Percentiles rank a stretch among this genome's conserved stretches.
Conservation (phyloP, 1,284 basidiomycete species). For the Paramarasmius palmivorus region DNA sequence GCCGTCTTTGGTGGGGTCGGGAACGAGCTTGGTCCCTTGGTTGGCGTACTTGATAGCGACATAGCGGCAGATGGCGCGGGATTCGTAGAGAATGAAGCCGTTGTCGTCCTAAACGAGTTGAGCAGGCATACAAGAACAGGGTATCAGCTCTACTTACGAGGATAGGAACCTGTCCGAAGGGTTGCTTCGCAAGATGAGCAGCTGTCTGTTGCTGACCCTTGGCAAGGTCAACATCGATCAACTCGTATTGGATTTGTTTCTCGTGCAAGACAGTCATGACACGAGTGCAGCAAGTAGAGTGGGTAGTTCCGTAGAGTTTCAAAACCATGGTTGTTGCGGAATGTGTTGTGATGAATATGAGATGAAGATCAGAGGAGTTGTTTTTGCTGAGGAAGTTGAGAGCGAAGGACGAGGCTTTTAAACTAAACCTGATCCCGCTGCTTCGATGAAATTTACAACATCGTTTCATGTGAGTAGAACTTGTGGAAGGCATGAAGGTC, state of each 20-base stretch:
- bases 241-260: slow-evolving; percentile 50
- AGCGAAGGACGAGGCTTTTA: too few species aligned
- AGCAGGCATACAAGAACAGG: slow-evolving; percentile 8
- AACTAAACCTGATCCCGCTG: too few species aligned
- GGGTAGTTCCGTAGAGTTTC: slow-evolving; percentile 43
- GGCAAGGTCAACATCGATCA: slow-evolving; percentile 41
- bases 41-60: slow-evolving; percentile 30
- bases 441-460: too few species aligned
- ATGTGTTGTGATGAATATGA: neutral
- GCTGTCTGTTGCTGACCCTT: slow-evolving; percentile 50
- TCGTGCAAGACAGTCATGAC: slow-evolving; percentile 48
- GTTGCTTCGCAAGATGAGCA: slow-evolving; percentile 49
- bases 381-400: too few species aligned
- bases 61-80: too few species aligned
- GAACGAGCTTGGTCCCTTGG: slow-evolving; percentile 25
- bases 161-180: slow-evolving; percentile 67
- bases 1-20: slow-evolving; percentile 35
- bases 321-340: slow-evolving; percentile 43
- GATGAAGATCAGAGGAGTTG: too few species aligned
- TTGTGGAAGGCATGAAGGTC: too few species aligned
- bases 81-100: slow-evolving; percentile 34
- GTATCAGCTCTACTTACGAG: slow-evolving; percentile 30
- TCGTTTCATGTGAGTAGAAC: too few species aligned
- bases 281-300: slow-evolving; percentile 46
- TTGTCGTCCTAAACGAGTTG: slow-evolving; percentile 37